A percentile compares a stretch with the other conserved stretches of the same genome.
Conservation (phyloP, 352 stramenopile species). For the Phytophthora macrochlamydospora region DNA sequence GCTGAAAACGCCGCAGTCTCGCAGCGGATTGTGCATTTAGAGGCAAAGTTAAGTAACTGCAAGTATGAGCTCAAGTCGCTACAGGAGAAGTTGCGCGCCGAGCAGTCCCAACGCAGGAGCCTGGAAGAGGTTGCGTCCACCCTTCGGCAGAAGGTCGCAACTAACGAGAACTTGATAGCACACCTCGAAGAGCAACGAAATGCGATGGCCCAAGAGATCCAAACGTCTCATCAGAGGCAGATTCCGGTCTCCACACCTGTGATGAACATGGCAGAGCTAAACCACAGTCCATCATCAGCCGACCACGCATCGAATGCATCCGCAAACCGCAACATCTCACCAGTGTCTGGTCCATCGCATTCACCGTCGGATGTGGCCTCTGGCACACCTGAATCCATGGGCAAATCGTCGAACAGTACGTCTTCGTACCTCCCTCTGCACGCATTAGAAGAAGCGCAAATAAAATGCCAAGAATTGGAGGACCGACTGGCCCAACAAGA, state of each 20-base stretch:
- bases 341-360: constrained; percentile 15
- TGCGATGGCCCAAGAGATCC: constrained; percentile 77
- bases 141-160: constrained; percentile 69
- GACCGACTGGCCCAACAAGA: constrained; percentile 73
- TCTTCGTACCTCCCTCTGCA: constrained; percentile 69
- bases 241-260: constrained; percentile 36
- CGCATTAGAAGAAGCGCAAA: constrained; percentile 69
- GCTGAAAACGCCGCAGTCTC: constrained; percentile 75
- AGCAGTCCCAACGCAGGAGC: constrained; percentile 58
- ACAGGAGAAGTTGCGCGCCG: constrained; percentile 58
- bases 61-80: constrained; percentile 72
- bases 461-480: constrained; percentile 81
- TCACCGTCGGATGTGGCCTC: constrained; percentile 29
- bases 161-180: constrained; percentile 61
- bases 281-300: constrained; percentile 36
- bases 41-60: constrained; percentile 74
- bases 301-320: constrained; percentile 12
- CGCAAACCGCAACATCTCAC: constrained; percentile 16
- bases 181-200: constrained; percentile 79
- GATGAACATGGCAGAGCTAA: constrained; percentile 76
- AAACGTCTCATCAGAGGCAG: constrained; percentile 57
- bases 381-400: constrained; percentile 33
- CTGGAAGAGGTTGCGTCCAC: constrained; percentile 70
- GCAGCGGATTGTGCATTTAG: constrained; percentile 78
- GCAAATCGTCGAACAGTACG: constrained; percentile 34